phyloP scores from a whole-genome alignment of 805 yeast species.

The Dipodascus albidus region DNA sequence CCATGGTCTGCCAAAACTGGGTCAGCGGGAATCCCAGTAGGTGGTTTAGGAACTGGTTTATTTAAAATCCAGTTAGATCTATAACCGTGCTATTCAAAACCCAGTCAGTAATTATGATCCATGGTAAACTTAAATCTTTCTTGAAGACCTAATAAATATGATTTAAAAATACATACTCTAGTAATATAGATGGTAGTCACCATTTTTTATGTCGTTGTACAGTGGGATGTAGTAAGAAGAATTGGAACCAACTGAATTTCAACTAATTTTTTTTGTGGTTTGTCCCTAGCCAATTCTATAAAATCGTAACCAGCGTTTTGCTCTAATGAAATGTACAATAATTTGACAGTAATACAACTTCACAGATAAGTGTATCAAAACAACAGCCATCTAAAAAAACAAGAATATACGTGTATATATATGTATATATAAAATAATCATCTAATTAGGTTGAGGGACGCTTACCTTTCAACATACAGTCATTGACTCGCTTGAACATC shows the following conservation, averaged over 20 bases:
- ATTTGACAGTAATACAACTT: slow-evolving; percentile 8
- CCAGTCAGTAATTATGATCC: not conserved
- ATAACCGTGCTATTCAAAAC: slow-evolving; percentile 59
- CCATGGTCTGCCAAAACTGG: slow-evolving; percentile 86
- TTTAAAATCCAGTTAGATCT: slow-evolving; percentile 71
- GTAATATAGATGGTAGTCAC: slow-evolving; percentile 20
- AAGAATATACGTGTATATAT: slow-evolving; percentile 77
- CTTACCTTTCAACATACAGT: slow-evolving; percentile 20
- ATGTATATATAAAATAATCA: not conserved
- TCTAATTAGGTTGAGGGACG: not conserved
- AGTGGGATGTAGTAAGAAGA: not conserved
- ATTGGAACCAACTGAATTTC: not conserved
- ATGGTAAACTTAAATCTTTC: not conserved
- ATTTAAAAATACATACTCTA: slow-evolving; percentile 11
- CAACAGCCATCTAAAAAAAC: slow-evolving; percentile 99
- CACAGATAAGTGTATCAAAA: slow-evolving; percentile 71
- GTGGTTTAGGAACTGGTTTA: slow-evolving; percentile 52
- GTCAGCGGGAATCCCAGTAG: slow-evolving; percentile 86
- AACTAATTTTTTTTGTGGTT: too few relatives aligned
- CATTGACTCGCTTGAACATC: slow-evolving; percentile 36
- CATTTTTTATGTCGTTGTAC: slow-evolving; percentile 7
- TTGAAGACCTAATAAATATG: too few relatives aligned
- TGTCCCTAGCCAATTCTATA: not conserved
- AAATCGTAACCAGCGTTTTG: too few relatives aligned
- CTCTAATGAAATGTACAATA: too few relatives aligned